Evolutionary conservation across 1,284 basidiomycete genomes (phyloP), one percentile per base, ranked within the genome.

Genomic region (Sporisorium iseilematis-ciliati): DNA sequence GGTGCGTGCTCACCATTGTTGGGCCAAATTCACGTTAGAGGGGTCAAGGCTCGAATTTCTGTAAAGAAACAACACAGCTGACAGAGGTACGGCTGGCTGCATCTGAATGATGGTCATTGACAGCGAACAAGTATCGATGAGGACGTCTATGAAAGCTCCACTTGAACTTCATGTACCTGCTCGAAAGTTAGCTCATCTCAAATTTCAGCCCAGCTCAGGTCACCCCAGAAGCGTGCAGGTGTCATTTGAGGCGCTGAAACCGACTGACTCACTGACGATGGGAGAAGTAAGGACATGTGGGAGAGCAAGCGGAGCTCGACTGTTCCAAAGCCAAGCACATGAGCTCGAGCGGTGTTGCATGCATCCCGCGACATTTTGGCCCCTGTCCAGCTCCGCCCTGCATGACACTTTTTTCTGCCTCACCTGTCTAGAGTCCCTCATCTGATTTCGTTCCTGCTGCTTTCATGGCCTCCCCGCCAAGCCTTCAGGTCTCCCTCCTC

Each of bases 351-450:
- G 25, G 8, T 23, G 14, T 18, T 61, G 57, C 68, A 71, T 71
- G 62, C 63, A 71, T 20, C 51, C 57, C 62, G 58, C 68, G 62
- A 65, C 68, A 71, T 65, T 71, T 71, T 65, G 68, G 58, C 68
- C 68, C 68, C 68, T 71, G 68, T 71, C 68, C 40, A 60, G 31
- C 58, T 65, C 51, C 58, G 63, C 68, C 51, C 58, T 60, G 68
- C 68, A 61, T 48, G 52, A 40, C 52, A 50, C 12, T 25, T 35
- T 35, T 45, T 40, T n/a, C 38, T 48, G 35, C 14, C 35, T 38
- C 35, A 14, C 35, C 35, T 38, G 35, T 38, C 35, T 38, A 4
- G 14, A 38, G 11, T 38, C 35, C 35, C 35, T 38, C 35, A 38
- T 38, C 35, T 38, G 35, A 16, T 38, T 38, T 38, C 35, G 31